Evolutionary conservation across 306 rosid species (phyloP), one percentile per base, ranked within the genome.

Genomic region (Casuarina glauca): DNA sequence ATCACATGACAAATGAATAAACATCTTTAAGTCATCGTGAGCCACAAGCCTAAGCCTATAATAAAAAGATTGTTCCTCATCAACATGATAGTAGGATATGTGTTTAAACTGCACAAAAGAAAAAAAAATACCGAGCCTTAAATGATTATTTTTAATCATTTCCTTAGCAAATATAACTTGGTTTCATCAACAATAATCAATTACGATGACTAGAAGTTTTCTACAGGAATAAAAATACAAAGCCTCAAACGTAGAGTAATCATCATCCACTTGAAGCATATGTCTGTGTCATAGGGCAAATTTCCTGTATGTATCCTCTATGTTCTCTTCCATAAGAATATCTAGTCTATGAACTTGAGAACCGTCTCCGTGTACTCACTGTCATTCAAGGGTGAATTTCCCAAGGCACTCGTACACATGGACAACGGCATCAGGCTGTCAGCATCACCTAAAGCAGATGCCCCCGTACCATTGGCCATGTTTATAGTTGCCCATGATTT

Each of bases 241-340:
- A 9, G 50, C 9, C 3, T 73, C 38, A 42, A 54, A 2, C 17
- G 38, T 35, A 66, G 16, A 66, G 44, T 11, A 54, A 43, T 67
- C 51, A 57, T 68, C 62, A 45, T 74, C 54, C 58, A 74, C 35
- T 61, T 61, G 51, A 38, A 32, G 16, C 67, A 32, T 26, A 8
- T 9, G 66, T 32, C 67, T 20, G 41, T 35, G 26, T 32, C 41
- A 60, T 10, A 60, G 67, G 41, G 32, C 16, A 11, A 19, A 26
- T 26, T 26, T 26, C 32, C 32, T 26, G 32, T 26, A 0, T 26
- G 1, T 26, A 26, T 26, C 32, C 32, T 26, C 32, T 26, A 26
- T 26, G 32, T 26, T 26, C 32, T 26, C 32, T 26, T 26, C 32
- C 32, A 26, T 26, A 26, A 26, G 32, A 26, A n/a, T n/a, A 26